Evolutionary conservation across 345 rosid genomes (phyloP), one percentile per base, ranked within the genome.

Genomic region (Pugionium cornutum): DNA sequence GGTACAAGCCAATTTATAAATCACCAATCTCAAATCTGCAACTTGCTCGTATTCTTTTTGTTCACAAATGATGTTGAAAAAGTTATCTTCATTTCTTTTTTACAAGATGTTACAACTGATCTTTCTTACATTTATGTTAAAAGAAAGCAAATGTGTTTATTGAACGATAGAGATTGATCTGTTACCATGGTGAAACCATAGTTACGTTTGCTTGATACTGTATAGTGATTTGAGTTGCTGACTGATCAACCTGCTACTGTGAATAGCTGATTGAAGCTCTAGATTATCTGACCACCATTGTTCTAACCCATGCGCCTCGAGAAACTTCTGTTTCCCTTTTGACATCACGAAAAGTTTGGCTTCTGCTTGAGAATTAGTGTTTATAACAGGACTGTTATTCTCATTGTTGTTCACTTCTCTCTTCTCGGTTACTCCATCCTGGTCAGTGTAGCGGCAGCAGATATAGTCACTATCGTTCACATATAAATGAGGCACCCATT

Each of bases 221-320:
- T 88, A 82, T 78, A 91, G 57, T 36, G 99, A 95, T 65, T 79
- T 84, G 60, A 95, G 88, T 80, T 95, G 97, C 78, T 88, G 84
- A 86, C 82, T 82, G 55, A 94, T 86, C 62, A 95, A 77, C 65
- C 81, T 89, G 85, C 95, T 86, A 72, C 81, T 83, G 53, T 77
- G 80, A n/a, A 84, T 70, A 66, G 87, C 77, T 43, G 78, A 68
- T 53, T 89, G 89, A 62, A 89, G 92, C 55, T 88, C 85, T 74
- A 81, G 74, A 63, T 88, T 86, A 52, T 94, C 95, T 0, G 99
- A 91, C 99, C 99, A 91, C 99, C 99, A 91, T 55, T 94, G 99
- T 70, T 94, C 96, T n/a, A 94, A 49, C 10, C 97, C 96, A 26
- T 91, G 99, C 18, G 97, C 97, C 80, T 94, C 97, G 0, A 75